Conservation (phyloP, 2,329 filamentous ascomycete species). For the Pseudogymnoascus sp. region DNA sequence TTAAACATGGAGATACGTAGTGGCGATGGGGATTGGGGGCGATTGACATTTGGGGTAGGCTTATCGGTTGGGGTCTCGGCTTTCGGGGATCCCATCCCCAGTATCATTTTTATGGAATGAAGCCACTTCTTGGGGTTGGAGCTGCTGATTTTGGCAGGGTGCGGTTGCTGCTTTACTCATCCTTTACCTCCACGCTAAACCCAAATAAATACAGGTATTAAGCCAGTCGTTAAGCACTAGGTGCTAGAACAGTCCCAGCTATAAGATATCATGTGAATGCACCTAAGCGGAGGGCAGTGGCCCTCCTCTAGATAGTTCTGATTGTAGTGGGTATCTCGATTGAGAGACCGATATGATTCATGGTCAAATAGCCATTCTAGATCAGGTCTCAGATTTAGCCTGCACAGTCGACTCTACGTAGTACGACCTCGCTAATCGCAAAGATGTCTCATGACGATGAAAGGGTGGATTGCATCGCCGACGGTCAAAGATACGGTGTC, state of each 20-base stretch:
- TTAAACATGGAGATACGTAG: background rate
- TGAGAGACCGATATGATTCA: no score
- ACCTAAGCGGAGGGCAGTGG: no score
- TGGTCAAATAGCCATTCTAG: no score
- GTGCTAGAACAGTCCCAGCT: background rate
- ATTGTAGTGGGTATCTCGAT: conserved; percentile 21
- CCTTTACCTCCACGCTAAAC: background rate
- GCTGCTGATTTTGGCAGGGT: no score
- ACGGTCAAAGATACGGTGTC: no score
- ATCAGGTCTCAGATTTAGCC: background rate
- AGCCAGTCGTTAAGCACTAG: background rate
- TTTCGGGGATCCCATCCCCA: background rate
- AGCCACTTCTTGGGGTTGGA: no score
- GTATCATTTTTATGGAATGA: background rate
- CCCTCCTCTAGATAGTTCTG: background rate
- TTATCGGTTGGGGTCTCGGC: background rate
- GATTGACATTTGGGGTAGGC: background rate
- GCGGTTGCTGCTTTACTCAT: no score
- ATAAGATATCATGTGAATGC: background rate
- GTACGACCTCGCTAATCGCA: background rate
- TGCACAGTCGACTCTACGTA: background rate
- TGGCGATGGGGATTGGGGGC: background rate
- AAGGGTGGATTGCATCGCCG: no score
- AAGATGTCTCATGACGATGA: background rate
- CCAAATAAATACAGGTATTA: background rate